Evolutionary conservation across 768 basidiomycete genomes (phyloP), one percentile per base, ranked within the genome.

Genomic region (Phylloporus scabripes): DNA sequence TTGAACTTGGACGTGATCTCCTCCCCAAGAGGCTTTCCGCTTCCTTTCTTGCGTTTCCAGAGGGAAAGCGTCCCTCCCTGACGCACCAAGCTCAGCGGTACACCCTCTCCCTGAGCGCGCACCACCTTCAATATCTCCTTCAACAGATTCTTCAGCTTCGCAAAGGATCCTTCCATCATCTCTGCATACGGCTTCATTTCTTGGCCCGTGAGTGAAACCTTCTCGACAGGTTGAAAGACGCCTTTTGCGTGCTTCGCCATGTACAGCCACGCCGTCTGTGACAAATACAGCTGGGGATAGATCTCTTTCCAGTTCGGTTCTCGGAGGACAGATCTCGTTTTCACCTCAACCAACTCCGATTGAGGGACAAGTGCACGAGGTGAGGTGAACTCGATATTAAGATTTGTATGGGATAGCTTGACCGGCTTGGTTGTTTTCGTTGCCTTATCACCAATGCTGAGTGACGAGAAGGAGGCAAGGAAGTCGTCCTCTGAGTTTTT

Each of bases 221-320:
- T 82, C 44, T 73, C 66, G 7, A 84, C 66, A 9, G 67, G 61
- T 4, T 60, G 56, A 62, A 88, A 87, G 1, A 34, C 64, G 1
- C 86, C 86, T 3, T 70, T 62, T 12, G 69, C 58, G 60, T 88
- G 85, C 36, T 76, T 66, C 0, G 76, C 85, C 46, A 85, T 67
- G 59, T 78, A 81, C 50, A 81, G 73, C 55, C 79, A 74, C 2
- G 74, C 67, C 0, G 83, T 87, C 59, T 83, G 81, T 6, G 87
- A 85, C 47, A 89, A 74, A 60, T 76, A 82, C 11, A 87, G 65
- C 59, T 87, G 85, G 0, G 81, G 78, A 61, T 80, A 86, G 1
- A 70, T 67, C 11, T 85, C 82, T 24, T 58, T 68, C 83, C 83
- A 87, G 57, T 83, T 70, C 50, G 70, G 69, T 8, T 66, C 61